Conservation (phyloP, 345 rosid species). For the Sisymbrium irio region DNA sequence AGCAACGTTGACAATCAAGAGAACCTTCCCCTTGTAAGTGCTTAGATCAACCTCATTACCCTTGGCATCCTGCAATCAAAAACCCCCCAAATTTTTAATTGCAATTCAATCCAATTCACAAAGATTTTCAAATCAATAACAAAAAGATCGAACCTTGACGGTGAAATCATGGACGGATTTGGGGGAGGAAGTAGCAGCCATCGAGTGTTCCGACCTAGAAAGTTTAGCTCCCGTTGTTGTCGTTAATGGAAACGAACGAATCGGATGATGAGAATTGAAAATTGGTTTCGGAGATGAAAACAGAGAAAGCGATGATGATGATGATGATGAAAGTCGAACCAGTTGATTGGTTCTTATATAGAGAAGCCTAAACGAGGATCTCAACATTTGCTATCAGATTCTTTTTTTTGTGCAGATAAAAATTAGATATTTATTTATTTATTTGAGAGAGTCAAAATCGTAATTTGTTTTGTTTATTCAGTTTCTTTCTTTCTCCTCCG, state of each 20-base stretch:
- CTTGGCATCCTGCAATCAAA: conserved; percentile 85
- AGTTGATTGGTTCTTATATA: conserved; percentile 23
- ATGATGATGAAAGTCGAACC: conserved; percentile 25
- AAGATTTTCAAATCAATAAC: no score
- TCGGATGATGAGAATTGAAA: conserved; percentile 19
- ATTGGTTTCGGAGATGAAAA: conserved; percentile 25
- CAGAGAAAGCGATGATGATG: conserved; percentile 26
- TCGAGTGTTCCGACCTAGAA: conserved; percentile 44
- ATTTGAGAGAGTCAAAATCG: neutral
- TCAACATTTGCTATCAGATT: conserved; percentile 29
- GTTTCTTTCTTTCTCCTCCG: no score
- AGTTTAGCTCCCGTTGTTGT: conserved; percentile 15
- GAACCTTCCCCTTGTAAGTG: conserved; percentile 73
- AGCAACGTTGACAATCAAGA: conserved; percentile 91
- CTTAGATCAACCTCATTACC: conserved; percentile 72
- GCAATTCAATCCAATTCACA: neutral
- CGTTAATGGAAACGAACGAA: conserved; percentile 14
- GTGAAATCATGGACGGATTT: conserved; percentile 72
- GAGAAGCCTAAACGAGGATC: conserved; percentile 31
- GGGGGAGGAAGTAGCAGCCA: conserved; percentile 62
- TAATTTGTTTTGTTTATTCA: neutral
- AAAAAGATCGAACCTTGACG: conserved; percentile 55
- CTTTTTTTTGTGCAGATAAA: neutral
- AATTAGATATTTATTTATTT: conserved; percentile 10
- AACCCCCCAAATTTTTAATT: no score